These are phyloP conservation scores for Teunomyces lycoperdinae DNA, from an alignment of 805 yeast genomes.

Conservation along the genomic window DNA sequence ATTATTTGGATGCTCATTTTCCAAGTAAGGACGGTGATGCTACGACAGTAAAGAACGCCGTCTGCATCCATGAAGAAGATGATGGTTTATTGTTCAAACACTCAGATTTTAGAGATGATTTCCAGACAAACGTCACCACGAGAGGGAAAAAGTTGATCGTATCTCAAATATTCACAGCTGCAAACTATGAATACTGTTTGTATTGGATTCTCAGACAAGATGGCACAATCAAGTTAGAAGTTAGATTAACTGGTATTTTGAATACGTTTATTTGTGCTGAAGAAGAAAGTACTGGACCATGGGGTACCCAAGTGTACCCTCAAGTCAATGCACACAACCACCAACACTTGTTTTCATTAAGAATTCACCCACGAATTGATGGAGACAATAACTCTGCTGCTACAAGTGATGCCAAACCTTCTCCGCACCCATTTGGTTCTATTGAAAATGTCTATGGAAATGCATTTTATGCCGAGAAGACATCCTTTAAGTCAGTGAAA, in stretches of 20 bases:
- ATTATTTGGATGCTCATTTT: conserved; percentile 78
- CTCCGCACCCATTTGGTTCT: conserved; percentile 61
- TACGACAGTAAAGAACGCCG: conserved; percentile 68
- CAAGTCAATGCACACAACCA: conserved; percentile 82
- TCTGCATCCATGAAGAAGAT: conserved; percentile 85
- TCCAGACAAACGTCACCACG: conserved; percentile 69
- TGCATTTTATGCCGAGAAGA: conserved; percentile 65
- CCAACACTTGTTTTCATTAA: conserved; percentile 76
- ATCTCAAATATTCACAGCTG: conserved; percentile 83
- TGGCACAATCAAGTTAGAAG: conserved; percentile 76
- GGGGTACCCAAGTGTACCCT: conserved; percentile 81
- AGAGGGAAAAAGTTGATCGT: conserved; percentile 72
- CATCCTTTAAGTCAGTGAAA: conserved; percentile 63
- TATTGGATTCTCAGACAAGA: conserved; percentile 84
- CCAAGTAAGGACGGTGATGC: conserved; percentile 67
- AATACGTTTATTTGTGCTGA: conserved; percentile 67
- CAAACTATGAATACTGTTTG: conserved; percentile 81
- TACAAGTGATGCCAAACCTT: conserved; percentile 58
- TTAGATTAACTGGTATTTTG: conserved; percentile 78
- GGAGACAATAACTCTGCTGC: conserved; percentile 78
- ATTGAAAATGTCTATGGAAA: conserved; percentile 76
- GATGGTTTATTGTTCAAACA: conserved; percentile 78
- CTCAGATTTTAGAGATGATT: conserved; percentile 79
- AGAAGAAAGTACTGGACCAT: conserved; percentile 66
- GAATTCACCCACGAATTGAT: conserved; percentile 78